Base-by-base conservation (phyloP, 306 rosid species). In the Quercus mongolica region DNA sequence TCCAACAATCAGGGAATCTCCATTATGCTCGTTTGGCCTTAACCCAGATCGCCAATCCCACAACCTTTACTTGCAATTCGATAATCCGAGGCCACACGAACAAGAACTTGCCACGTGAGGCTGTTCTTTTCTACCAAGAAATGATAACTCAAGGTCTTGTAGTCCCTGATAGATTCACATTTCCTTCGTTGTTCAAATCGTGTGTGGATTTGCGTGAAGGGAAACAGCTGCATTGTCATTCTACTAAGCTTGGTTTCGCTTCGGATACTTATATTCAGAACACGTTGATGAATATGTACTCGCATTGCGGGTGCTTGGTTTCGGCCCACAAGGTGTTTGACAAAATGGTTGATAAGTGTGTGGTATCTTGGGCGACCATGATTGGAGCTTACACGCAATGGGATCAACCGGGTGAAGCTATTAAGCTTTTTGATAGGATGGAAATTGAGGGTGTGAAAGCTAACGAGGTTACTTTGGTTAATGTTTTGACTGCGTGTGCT, bases 301-400 rank as follows among this genome's bases (percentile, higher is more conserved):
- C 80, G 4, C 63, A 26, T 38, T 77, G 75, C 19, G 65, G 85
- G 3, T 76, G 78, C 67, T 82, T 77, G 63, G 62, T 76, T 14
- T 63, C 56, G 0, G 78, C 76, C 1, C 31, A 55, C 4, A 55
- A 76, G 63, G 62, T 64, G 75, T 82, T 82, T 15, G 81, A 83
- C 35, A 56, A 63, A 75, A 83, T 79, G 75, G 13, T 2, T 3
- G 78, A 79, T 2, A 83, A 58, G 73, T 56, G 58, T 71, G 75
- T 83, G 74, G 78, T 79, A 62, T 79, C 86, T 59, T 83, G 81
- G 86, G 72, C 80, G n/a, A 75, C 81, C 15, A 76, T 83, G 78
- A 80, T 79, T 2, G 81, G 79, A 3, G 81, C 81, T 30, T 83
- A 75, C 64, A 51, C 72, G 3, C 75, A 38, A 20, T 79, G 78